Evolutionary conservation across 2,329 filamentous ascomycete genomes (phyloP).

Genomic region (Fusarium sp.): DNA sequence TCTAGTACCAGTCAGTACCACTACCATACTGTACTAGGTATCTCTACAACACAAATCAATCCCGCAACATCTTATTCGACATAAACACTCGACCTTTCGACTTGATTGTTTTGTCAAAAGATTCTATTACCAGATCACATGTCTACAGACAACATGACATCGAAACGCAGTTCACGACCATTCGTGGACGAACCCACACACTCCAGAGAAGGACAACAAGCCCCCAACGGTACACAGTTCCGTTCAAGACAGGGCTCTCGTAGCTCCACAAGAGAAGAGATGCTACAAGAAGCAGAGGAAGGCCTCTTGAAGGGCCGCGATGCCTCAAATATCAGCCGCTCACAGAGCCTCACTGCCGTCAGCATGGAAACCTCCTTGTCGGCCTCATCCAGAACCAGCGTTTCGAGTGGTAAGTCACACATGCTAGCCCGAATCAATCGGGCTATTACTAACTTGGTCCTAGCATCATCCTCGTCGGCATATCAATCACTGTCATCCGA

Average conservation of each 20-base stretch:
- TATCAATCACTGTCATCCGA: conserved; percentile 31
- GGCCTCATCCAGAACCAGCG: conserved; percentile 24
- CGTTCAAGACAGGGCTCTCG: conserved; percentile 51
- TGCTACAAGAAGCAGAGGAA: conserved; percentile 47
- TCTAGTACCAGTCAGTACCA: neutral
- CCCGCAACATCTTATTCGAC: neutral
- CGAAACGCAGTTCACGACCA: conserved; percentile 43
- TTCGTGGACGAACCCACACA: conserved; percentile 39
- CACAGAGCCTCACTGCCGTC: conserved; percentile 31
- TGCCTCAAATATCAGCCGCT: conserved; percentile 25
- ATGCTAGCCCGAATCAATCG: neutral
- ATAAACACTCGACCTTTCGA: neutral
- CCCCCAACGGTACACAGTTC: conserved; percentile 38
- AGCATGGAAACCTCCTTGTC: conserved; percentile 34
- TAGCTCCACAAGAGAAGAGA: conserved; percentile 49
- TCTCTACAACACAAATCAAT: neutral
- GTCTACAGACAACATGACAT: conserved; percentile 36
- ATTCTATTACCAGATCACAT: conserved; percentile 13
- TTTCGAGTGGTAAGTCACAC: conserved; percentile 39
- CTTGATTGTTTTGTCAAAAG: neutral
- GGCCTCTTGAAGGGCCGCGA: conserved; percentile 40
- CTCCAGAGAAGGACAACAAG: conserved; percentile 25
- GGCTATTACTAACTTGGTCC: conserved; percentile 17
- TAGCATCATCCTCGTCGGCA: conserved; percentile 40
- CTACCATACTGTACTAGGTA: conserved; percentile 1